These are phyloP conservation scores for Urochloa ruziziensis DNA, from an alignment of 176 grass and related monocot species.

Conservation along the genomic window DNA sequence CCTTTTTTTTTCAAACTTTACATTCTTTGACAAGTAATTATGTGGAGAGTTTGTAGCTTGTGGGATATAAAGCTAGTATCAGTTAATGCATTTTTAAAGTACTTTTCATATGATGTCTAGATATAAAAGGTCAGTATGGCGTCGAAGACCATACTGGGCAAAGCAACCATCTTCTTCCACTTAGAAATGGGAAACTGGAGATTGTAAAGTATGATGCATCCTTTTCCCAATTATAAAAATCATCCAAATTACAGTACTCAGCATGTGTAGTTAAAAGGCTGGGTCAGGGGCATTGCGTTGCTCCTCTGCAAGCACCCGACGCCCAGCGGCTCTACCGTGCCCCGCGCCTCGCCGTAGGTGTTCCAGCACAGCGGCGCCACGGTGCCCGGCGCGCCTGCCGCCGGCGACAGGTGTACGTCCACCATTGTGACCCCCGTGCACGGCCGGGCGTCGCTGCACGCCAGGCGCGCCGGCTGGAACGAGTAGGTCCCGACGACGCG, in stretches of 20 bases:
- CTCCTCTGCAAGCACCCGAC: conserved; percentile 54
- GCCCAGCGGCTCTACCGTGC: conserved; percentile 24
- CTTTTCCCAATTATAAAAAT: neutral
- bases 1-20: neutral
- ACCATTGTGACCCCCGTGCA: conserved; percentile 52
- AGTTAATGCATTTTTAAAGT: neutral
- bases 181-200: too few species aligned
- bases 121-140: too few species aligned
- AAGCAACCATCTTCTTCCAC: too few species aligned
- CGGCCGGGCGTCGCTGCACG: conserved; percentile 69
- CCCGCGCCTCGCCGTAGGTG: conserved; percentile 47
- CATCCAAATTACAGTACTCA: neutral
- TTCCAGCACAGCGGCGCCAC: conserved; percentile 59
- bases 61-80: neutral
- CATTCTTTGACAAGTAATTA: neutral
- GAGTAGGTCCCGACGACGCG: conserved; percentile 57
- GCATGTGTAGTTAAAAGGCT: conserved; percentile 59
- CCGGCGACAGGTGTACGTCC: conserved; percentile 47
- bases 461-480: conserved; percentile 57
- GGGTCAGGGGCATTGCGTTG: conserved; percentile 38
- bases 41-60: neutral
- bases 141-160: too few species aligned
- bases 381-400: neutral
- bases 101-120: too few species aligned
- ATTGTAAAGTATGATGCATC: too few species aligned